These are phyloP conservation scores for Claviceps arundinis DNA, from an alignment of 2,329 filamentous ascomycete species.

Conservation along the genomic window DNA sequence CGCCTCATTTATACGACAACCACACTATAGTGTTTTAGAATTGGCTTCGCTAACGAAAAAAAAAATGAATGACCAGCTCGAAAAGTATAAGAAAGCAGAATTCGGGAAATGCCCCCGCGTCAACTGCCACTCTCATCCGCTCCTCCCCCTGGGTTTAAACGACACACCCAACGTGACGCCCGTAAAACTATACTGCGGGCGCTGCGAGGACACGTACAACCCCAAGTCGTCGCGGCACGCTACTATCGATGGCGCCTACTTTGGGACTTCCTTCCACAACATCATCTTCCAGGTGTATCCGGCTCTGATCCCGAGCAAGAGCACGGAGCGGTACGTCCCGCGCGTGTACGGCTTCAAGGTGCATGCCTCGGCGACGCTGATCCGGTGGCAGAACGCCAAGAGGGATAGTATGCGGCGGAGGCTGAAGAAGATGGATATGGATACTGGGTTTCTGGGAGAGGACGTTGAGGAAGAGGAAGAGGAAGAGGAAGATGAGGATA, in stretches of 20 bases:
- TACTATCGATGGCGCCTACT: conserved; percentile 93
- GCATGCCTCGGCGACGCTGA: conserved; percentile 74
- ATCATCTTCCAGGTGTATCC: conserved; percentile 99
- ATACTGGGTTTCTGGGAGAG: conserved; percentile 67
- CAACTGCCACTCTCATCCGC: conserved; percentile 82
- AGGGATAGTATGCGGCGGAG: conserved; percentile 72
- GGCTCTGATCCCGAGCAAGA: conserved; percentile 75
- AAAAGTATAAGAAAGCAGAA: conserved; percentile 97
- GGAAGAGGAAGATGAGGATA: conserved; percentile 34
- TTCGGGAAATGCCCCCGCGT: conserved; percentile 98
- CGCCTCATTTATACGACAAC: neutral
- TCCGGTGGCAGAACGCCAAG: conserved; percentile 78
- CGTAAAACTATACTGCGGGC: conserved; percentile 92
- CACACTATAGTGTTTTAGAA: no score
- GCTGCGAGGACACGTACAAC: conserved; percentile 98
- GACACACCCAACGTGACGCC: conserved; percentile 79
- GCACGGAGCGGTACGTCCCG: conserved; percentile 72
- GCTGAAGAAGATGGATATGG: conserved; percentile 56
- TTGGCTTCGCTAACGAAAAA: no score
- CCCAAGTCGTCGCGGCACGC: conserved; percentile 95
- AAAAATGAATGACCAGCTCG: conserved; percentile 47
- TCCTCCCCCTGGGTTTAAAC: conserved; percentile 88
- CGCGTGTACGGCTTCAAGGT: conserved; percentile 92
- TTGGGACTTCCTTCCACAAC: conserved; percentile 96
- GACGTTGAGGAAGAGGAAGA: conserved; percentile 53